These are phyloP conservation scores for Sisymbrium irio DNA, from an alignment of 345 rosid genomes.

Conservation along the genomic window DNA sequence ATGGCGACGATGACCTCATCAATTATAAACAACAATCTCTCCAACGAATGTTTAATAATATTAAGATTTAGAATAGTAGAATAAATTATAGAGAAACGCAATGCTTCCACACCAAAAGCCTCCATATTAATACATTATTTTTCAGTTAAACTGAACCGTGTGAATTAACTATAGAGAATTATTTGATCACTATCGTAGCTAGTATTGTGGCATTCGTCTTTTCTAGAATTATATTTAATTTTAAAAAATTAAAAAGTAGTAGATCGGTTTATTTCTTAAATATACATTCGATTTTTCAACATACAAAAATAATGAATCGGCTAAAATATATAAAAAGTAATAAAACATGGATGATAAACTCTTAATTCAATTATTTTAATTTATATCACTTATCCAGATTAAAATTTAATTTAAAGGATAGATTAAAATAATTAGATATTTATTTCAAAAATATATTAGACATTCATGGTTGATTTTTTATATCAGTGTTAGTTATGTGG, in stretches of 20 bases:
- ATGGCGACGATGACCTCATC: slow-evolving; percentile 35
- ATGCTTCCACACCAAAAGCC: slow-evolving; percentile 29
- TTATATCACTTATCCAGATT: too few relatives aligned
- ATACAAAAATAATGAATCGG: not conserved
- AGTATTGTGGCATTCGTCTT: not conserved
- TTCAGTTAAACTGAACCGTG: slow-evolving; percentile 3
- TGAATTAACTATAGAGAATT: not conserved
- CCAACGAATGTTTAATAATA: slow-evolving; percentile 25
- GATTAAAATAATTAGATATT: too few relatives aligned
- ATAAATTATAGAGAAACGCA: slow-evolving; percentile 2
- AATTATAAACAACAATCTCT: slow-evolving; percentile 31
- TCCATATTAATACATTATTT: slow-evolving; percentile 5
- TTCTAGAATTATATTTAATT: too few relatives aligned
- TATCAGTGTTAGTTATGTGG: too few relatives aligned
- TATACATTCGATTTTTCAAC: not conserved
- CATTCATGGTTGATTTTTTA: too few relatives aligned
- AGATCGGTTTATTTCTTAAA: too few relatives aligned
- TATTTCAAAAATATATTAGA: too few relatives aligned
- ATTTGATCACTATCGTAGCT: slow-evolving; percentile 9
- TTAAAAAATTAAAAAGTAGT: too few relatives aligned
- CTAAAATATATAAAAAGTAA: not conserved
- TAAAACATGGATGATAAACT: not conserved
- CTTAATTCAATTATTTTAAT: not conserved
- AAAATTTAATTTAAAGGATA: too few relatives aligned
- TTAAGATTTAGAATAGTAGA: not conserved